Conservation (phyloP, 257 asterid species). For the Misopates orontium region DNA sequence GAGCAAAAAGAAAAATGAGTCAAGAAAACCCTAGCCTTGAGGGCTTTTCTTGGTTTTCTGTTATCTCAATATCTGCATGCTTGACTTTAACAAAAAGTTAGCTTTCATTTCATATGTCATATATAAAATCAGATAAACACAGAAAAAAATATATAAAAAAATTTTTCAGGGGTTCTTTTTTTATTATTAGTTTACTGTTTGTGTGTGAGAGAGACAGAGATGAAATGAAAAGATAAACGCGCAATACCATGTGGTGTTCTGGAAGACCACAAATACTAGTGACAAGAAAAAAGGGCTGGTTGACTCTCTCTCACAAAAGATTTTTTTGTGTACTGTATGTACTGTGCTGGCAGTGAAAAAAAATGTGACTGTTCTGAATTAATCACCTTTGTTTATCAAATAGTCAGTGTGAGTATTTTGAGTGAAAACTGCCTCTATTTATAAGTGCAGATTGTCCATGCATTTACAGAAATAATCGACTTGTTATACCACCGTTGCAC, state of each 20-base stretch:
- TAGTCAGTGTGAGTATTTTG: neutral
- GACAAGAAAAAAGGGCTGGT: slow-evolving; percentile 36
- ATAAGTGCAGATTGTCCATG: neutral
- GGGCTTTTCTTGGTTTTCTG: slow-evolving; percentile 23
- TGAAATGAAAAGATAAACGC: slow-evolving; percentile 13
- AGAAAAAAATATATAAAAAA: slow-evolving; percentile 20
- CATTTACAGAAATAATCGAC: too few species aligned
- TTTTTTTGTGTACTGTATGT: neutral
- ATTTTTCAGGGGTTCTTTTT: neutral
- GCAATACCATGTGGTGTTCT: slow-evolving; percentile 45
- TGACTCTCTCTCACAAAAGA: slow-evolving; percentile 34
- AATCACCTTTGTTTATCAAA: too few species aligned
- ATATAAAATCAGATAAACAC: slow-evolving; percentile 21
- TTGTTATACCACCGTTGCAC: too few species aligned
- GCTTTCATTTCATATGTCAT: slow-evolving; percentile 29
- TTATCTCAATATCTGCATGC: slow-evolving; percentile 58
- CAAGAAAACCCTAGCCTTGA: slow-evolving; percentile 39
- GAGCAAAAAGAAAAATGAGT: neutral
- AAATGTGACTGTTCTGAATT: neutral
- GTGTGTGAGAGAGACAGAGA: slow-evolving; percentile 23
- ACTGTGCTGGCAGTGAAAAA: slow-evolving; percentile 34
- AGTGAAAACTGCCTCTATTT: neutral
- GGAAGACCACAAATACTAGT: slow-evolving; percentile 47
- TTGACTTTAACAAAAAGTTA: slow-evolving; percentile 46
- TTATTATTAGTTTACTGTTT: slow-evolving; percentile 23